Evolutionary conservation across 257 asterid species (phyloP), one percentile per base, ranked within the genome.

Genomic region (Salvia splendens): DNA sequence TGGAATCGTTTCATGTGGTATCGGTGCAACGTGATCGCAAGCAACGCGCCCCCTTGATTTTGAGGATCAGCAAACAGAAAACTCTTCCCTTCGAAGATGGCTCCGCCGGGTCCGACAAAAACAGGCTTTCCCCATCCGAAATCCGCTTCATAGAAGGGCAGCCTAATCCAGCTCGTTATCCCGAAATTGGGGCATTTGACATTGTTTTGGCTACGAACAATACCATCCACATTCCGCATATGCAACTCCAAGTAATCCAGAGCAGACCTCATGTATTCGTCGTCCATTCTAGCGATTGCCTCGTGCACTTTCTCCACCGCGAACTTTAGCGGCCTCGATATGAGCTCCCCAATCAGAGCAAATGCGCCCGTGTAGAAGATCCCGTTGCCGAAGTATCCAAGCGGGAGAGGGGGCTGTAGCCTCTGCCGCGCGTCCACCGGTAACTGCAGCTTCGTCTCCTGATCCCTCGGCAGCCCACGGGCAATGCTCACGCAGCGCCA

Each of bases 91-190:
- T 33, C 38, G 6, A 3, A 33, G 0, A 77, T 84, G 20, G 74
- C 72, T 1, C 84, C 3, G 83, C 92, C 1, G 81, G 30, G 86
- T 0, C 95, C 90, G 75, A 72, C 57, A 36, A 63, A 85, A 5
- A 78, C 72, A 2, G 96, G 95, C 41, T 80, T 70, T 0, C 96
- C 95, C 88, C 92, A 89, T 0, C 96, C 92, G 11, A 89, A 89
- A 79, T 86, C 95, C 0, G 89, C 88, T 24, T 24, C 30, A 5
- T 33, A 33, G 6, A 33, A 33, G 0, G 38, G 38, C n/a, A 89
- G 64, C 78, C 88, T 64, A 8, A 63, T 79, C 94, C 96, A 88
- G 11, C 85, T 82, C 0, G 30, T 24, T 1, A 88, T 74, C 67
- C 87, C 85, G 10, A 82, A 77, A 65, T 88, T 88, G 0, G 96